phyloP scores from a whole-genome alignment of 495 filamentous ascomycete species.

The Articulospora tetracladia region DNA sequence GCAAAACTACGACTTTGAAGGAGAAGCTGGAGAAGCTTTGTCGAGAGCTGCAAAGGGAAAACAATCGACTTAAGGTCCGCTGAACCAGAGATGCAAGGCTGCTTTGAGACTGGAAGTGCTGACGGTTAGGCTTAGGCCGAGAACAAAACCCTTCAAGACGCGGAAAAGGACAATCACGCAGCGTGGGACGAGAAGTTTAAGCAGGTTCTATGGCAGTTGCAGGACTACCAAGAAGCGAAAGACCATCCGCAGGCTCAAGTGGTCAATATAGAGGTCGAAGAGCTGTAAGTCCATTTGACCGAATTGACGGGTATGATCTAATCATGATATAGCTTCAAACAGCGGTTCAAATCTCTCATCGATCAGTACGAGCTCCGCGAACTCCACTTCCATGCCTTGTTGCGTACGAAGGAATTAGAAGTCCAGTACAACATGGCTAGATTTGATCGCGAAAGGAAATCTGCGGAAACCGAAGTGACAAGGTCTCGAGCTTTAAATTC shows the following conservation, averaged over 20 bases:
- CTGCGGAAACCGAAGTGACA: slow-evolving; percentile 71
- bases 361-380: slow-evolving; percentile 96
- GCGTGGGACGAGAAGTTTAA: slow-evolving; percentile 83
- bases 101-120: slow-evolving; percentile 8
- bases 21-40: slow-evolving; percentile 95
- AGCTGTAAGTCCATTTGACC: slow-evolving; percentile 62
- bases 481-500: slow-evolving; percentile 79
- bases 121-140: slow-evolving; percentile 64
- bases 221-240: slow-evolving; percentile 73
- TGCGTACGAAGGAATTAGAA: slow-evolving; percentile 94
- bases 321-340: slow-evolving; percentile 63
- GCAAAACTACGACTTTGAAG: slow-evolving; percentile 80
- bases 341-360: slow-evolving; percentile 87
- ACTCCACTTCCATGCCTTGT: slow-evolving; percentile 80
- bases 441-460: slow-evolving; percentile 83
- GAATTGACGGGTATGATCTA: not conserved
- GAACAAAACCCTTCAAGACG: slow-evolving; percentile 79
- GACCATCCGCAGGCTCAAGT: slow-evolving; percentile 71
- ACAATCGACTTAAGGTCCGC: slow-evolving; percentile 91
- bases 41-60: slow-evolving; percentile 87
- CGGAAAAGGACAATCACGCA: slow-evolving; percentile 72
- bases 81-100: not conserved
- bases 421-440: slow-evolving; percentile 84
- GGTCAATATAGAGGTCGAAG: slow-evolving; percentile 77
- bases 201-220: slow-evolving; percentile 69